Conservation (phyloP, 176 grass and related monocot species). For the Carex kokanica region DNA sequence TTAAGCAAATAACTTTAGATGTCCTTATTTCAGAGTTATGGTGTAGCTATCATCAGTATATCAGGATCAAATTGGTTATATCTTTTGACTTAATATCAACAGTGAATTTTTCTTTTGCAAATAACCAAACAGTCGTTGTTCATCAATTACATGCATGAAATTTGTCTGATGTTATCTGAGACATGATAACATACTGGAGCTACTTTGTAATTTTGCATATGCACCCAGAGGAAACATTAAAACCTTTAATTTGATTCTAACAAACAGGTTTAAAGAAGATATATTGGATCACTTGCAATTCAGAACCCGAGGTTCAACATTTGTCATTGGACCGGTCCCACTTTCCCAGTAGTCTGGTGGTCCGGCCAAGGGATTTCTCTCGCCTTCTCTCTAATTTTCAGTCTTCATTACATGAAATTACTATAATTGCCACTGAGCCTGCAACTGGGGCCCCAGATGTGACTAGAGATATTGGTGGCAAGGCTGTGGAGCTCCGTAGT, state of each 20-base stretch:
- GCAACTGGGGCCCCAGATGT: conserved; percentile 25
- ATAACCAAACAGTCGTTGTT: neutral
- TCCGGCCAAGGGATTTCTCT: conserved; percentile 62
- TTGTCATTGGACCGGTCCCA: conserved; percentile 52
- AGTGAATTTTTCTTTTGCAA: neutral
- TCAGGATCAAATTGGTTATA: neutral
- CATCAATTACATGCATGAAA: neutral
- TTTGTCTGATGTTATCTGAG: neutral
- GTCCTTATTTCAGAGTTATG: neutral
- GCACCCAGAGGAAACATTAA: neutral
- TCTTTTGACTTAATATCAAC: neutral
- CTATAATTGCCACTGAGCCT: conserved; percentile 68
- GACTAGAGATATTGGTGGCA: conserved; percentile 44
- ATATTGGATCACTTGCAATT: conserved; percentile 71
- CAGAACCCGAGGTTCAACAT: conserved; percentile 63
- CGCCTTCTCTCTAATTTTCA: conserved; percentile 90
- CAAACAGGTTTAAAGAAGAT: conserved; percentile 65
- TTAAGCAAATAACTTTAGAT: neutral
- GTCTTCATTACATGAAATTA: conserved; percentile 91
- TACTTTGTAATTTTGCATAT: neutral
- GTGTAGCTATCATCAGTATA: too few species aligned
- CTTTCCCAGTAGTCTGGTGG: conserved; percentile 66
- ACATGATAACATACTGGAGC: neutral
- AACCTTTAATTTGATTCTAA: neutral
- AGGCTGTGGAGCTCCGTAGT: conserved; percentile 84